These are phyloP conservation scores for Suillus subaureus DNA, from an alignment of 768 basidiomycete species.

Conservation along the genomic window DNA sequence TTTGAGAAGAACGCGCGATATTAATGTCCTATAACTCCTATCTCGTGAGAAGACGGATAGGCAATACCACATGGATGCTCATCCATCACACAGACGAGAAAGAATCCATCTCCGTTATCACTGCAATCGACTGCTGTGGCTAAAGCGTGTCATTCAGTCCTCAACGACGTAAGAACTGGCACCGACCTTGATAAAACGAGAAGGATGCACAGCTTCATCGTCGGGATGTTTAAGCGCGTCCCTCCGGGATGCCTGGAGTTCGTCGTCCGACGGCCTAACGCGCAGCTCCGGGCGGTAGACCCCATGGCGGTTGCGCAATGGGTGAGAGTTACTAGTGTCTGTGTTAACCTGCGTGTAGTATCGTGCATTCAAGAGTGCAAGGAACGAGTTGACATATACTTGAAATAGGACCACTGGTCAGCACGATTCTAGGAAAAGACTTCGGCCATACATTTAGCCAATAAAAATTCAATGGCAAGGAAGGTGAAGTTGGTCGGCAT, in stretches of 20 bases:
- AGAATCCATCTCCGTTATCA: background rate
- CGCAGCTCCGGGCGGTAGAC: background rate
- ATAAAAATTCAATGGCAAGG: background rate
- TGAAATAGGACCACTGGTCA: background rate
- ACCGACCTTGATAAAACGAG: background rate
- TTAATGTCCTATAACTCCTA: background rate
- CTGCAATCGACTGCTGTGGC: background rate
- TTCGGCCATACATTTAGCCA: background rate
- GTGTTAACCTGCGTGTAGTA: background rate
- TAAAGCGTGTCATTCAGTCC: background rate
- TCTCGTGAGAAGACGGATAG: background rate
- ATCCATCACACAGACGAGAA: background rate
- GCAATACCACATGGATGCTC: no score
- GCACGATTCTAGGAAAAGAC: background rate
- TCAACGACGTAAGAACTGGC: background rate
- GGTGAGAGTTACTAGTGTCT: background rate
- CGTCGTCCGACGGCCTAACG: background rate
- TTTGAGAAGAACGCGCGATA: background rate
- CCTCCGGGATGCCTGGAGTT: background rate
- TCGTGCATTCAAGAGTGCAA: conserved; percentile 2
- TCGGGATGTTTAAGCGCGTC: background rate
- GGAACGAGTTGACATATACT: conserved; percentile 3
- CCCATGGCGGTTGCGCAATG: background rate
- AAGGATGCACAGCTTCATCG: background rate
- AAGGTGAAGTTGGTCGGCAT: conserved; percentile 8